Base-by-base conservation (phyloP, 192 early-diverging fungal genomes). In the Chytriomyces confervae region DNA sequence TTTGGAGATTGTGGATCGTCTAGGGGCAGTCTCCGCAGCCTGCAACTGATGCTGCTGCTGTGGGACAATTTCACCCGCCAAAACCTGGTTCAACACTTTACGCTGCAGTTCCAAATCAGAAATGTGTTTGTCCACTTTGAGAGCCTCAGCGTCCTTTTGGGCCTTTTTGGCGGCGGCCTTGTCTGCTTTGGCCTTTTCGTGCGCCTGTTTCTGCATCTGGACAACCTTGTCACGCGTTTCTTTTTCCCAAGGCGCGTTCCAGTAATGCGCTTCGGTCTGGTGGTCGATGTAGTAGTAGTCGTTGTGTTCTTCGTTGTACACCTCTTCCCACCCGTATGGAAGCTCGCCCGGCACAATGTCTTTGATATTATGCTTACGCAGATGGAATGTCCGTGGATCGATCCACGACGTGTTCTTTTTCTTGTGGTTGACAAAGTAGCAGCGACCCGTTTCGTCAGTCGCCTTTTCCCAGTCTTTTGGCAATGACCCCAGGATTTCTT, bases 401-500 rank as follows among this genome's bases (percentile, higher is more conserved):
- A 84, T 76, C 86, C 86, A 87, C 18, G 85, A 75, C 7, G 85
- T 87, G 2, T 16, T 81, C 51, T 84, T 81, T 18, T 44, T 66
- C 61, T 87, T 83, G 77, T 87, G 80, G 60, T 87, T 75, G 24
- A 87, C 86, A 70, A 81, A 87, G 76, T 87, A 87, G 27, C 64
- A 23, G 57, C 81, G 74, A 4, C 80, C 79, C 3, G 50, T 80
- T 71, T 69, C 75, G 44, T 76, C 73, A 7, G n/a, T 44, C 29
- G 80, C 63, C 50, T 77, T 82, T 76, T 82, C 80, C 80, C 80
- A 82, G 64, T 81, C 57, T 29, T 82, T 72, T 10, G 80, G 80
- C n/a, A 82, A 61, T 10, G 79, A 80, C 10, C 80, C 80, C 18
- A 82, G 61, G 51, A 82, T 75, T 8, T 82, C 80, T 53, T 82